Evolutionary conservation across 257 asterid genomes (phyloP), one percentile per base, ranked within the genome.

Genomic region (Scutellaria minor): DNA sequence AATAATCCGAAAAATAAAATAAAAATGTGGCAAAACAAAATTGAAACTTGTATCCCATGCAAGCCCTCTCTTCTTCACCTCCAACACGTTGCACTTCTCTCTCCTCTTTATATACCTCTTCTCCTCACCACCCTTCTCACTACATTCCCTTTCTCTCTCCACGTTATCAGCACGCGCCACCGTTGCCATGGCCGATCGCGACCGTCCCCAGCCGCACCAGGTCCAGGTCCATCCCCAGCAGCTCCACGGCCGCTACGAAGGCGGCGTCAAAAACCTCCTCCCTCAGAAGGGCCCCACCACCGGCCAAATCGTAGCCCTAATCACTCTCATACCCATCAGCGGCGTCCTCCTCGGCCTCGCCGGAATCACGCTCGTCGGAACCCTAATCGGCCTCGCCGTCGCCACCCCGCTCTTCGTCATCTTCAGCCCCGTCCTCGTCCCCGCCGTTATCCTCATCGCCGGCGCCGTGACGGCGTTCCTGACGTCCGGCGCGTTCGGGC

Each of bases 401-500:
- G 85, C 90, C 48, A 85, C 87, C 13, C 98, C 97, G 0, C 79
- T 93, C 1, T 86, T 90, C 75, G 44, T 90, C 37, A 84, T 93
- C 51, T 89, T 75, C 84, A 93, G 97, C 86, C 97, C 98, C 0
- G 83, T 93, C 61, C 52, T 90, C 1, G 84, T 93, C 14, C 98
- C 98, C 1, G 96, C 97, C 18, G 78, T 78, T 41, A 44, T 86
- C 12, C 64, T 84, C 0, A 0, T 83, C 2, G 89, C 55, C 13
- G 86, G 91, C 7, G 82, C 96, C 1, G 93, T 90, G 4, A 64
- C 86, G 2, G 98, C 93, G 1, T 79, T 90, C 39, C 24, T 93
- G 9, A 78, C 97, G 1, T 93, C 97, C 0, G 96, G 98, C 0
- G 97, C 96, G 1, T 87, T 93, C 42, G 97, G 97, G 12, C 74